phyloP scores from a whole-genome alignment of 306 rosid genomes.

The Heteromeles arbutifolia region DNA sequence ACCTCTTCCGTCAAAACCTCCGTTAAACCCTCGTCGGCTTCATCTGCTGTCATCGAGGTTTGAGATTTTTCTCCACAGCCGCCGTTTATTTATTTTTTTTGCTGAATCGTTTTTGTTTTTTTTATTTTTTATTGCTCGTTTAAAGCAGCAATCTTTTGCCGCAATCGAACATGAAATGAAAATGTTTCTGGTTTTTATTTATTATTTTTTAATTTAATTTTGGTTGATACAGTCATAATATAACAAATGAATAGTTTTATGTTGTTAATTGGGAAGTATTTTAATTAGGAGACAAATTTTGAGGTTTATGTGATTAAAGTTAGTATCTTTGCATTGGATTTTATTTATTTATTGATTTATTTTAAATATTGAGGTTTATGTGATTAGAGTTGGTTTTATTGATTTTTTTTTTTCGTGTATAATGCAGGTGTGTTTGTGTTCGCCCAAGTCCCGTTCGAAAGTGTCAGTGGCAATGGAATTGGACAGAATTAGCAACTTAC shows the following conservation, averaged over 20 bases:
- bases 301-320: background rate
- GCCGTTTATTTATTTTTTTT: background rate
- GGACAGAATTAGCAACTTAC: conserved; percentile 45
- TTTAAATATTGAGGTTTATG: too few species aligned
- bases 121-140: too few species aligned
- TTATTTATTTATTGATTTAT: too few species aligned
- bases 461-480: conserved; percentile 29
- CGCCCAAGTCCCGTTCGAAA: conserved; percentile 16
- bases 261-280: background rate
- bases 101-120: background rate
- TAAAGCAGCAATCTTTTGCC: background rate
- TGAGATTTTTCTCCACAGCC: background rate
- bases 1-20: background rate
- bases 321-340: background rate
- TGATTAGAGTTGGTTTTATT: too few species aligned
- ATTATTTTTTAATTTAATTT: background rate
- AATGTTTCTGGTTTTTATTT: background rate
- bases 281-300: background rate
- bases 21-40: background rate
- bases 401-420: too few species aligned
- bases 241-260: too few species aligned
- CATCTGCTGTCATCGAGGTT: background rate
- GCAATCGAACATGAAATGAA: background rate
- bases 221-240: background rate
- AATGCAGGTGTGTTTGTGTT: too few species aligned